Conservation (phyloP, 2,329 filamentous ascomycete genomes). For the Rhytidhysteron rufulum region DNA sequence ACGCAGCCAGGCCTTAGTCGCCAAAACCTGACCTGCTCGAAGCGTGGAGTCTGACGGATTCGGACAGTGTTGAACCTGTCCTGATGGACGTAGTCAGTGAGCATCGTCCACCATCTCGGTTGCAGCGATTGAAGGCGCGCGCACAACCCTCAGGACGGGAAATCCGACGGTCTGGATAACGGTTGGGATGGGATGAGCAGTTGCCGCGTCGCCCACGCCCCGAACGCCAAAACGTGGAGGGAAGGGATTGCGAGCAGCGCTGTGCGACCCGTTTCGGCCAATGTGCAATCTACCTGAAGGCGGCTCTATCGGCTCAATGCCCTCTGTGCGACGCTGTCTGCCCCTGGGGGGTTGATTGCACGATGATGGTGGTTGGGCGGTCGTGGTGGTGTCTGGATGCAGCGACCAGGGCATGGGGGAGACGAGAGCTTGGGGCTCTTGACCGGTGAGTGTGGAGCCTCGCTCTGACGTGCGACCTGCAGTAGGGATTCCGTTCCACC, state of each 20-base stretch:
- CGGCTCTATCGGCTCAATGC: slow-evolving; percentile 20
- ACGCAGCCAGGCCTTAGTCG: no score
- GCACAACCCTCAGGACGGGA: slow-evolving; percentile 9
- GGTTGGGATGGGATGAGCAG: slow-evolving; percentile 2
- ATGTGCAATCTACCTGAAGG: slow-evolving; percentile 10
- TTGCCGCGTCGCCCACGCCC: background rate
- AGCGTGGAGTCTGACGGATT: no score
- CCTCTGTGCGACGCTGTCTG: no score
- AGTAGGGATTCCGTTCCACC: slow-evolving; percentile 8
- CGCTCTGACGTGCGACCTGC: slow-evolving; percentile 10
- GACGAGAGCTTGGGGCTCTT: slow-evolving; percentile 17
- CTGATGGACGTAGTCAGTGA: no score
- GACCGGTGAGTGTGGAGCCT: slow-evolving; percentile 14
- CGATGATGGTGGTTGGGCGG: slow-evolving; percentile 3
- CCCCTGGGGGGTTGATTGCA: no score
- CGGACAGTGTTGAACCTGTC: no score
- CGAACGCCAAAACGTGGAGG: slow-evolving; percentile 7
- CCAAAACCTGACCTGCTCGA: no score
- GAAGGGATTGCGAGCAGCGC: background rate
- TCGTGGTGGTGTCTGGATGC: slow-evolving; percentile 13
- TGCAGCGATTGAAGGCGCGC: slow-evolving; percentile 12
- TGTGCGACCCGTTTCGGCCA: slow-evolving; percentile 6
- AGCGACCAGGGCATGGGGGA: no score
- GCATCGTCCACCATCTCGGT: slow-evolving; percentile 14
- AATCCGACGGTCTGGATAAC: slow-evolving; percentile 15